Percentiles rank a stretch among this genome's conserved stretches.
These are phyloP conservation scores for Cystobasidium onofrii DNA, from an alignment of 768 basidiomycete genomes.

Conservation along the genomic window DNA sequence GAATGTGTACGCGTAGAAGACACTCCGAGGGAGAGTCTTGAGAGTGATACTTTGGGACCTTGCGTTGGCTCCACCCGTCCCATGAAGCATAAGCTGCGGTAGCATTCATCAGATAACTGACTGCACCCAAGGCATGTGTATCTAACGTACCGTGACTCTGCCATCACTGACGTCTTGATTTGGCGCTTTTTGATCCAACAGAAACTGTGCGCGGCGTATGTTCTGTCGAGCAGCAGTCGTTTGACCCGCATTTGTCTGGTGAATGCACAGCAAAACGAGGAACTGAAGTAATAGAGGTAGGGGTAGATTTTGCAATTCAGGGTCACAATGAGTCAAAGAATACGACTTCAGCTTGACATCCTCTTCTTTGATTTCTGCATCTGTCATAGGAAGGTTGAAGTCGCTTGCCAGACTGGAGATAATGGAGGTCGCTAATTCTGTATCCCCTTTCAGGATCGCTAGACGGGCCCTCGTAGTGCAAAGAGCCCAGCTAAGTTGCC, in stretches of 20 bases:
- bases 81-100: background rate
- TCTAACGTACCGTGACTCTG: background rate
- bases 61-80: background rate
- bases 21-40: background rate
- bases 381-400: background rate
- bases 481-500: conserved; percentile 1
- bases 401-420: background rate
- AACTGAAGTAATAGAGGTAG: conserved; percentile 3
- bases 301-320: background rate
- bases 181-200: background rate
- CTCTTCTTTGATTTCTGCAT: background rate
- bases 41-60: background rate
- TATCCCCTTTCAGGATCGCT: conserved; percentile 1
- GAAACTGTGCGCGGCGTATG: background rate
- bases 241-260: conserved; percentile 7
- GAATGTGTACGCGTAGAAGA: conserved; percentile 28
- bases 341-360: background rate
- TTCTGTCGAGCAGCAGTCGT: conserved; percentile 3
- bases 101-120: background rate
- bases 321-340: background rate
- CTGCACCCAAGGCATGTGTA: background rate
- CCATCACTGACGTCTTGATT: background rate
- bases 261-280: conserved; percentile 2
- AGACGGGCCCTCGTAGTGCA: background rate
- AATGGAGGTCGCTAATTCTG: background rate